phyloP scores from a whole-genome alignment of 371 early-diverging fungal species.

The Lichtheimia ramosa region DNA sequence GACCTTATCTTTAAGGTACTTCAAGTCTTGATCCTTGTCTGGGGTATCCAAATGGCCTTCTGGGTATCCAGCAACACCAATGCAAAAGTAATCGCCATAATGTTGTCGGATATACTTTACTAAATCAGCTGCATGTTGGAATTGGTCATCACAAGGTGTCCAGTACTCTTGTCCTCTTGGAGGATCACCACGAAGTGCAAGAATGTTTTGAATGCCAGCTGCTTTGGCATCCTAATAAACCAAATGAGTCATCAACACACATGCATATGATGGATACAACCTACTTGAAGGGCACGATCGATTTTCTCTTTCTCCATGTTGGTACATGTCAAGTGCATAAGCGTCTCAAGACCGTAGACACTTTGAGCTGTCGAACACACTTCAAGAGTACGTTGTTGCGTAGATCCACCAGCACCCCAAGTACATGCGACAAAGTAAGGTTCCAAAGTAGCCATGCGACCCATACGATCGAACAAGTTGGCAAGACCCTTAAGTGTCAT shows the following conservation, averaged over 20 bases:
- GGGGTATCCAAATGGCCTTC: constrained; percentile 86
- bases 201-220: constrained; percentile 89
- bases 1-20: constrained; percentile 80
- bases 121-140: constrained; percentile 88
- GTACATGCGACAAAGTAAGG: constrained; percentile 94
- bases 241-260: background rate
- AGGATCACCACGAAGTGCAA: constrained; percentile 92
- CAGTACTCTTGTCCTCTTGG: constrained; percentile 85
- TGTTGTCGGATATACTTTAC: constrained; percentile 84
- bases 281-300: constrained; percentile 75
- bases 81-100: constrained; percentile 92
- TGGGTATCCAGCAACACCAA: constrained; percentile 97
- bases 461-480: constrained; percentile 91
- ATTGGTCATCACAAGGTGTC: constrained; percentile 76
- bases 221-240: constrained; percentile 71
- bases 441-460: constrained; percentile 80
- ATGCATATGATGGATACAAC: background rate
- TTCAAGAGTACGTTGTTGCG: constrained; percentile 82
- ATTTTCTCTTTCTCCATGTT: constrained; percentile 90
- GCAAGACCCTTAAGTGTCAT: constrained; percentile 64
- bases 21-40: constrained; percentile 52
- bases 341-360: constrained; percentile 84
- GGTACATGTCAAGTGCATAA: constrained; percentile 97
- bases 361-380: constrained; percentile 83
- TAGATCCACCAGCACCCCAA: constrained; percentile 96